These are phyloP conservation scores for Venturia aucupariae DNA, from an alignment of 2,329 filamentous ascomycete genomes.

Conservation along the genomic window DNA sequence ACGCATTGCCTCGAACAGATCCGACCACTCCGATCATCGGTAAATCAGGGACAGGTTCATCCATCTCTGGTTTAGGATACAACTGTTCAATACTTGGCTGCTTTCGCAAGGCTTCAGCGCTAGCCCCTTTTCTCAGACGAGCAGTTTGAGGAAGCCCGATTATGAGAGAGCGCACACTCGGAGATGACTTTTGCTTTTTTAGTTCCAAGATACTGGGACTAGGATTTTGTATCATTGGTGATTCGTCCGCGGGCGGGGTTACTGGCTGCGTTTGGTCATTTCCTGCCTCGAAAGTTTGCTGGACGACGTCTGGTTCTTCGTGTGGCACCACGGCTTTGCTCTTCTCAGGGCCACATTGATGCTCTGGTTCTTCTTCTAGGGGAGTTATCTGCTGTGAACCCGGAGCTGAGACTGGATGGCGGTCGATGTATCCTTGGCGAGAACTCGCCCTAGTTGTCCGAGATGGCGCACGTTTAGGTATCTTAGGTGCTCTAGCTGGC, in stretches of 20 bases:
- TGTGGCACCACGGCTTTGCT: not conserved
- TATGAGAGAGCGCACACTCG: constrained; percentile 12
- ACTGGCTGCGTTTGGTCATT: not conserved
- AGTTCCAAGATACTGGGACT: not conserved
- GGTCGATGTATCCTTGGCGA: not conserved
- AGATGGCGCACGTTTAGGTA: not conserved
- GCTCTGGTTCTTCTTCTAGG: not conserved
- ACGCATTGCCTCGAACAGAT: constrained; percentile 7
- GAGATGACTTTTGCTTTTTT: constrained; percentile 12
- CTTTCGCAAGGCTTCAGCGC: constrained; percentile 8
- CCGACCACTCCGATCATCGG: not conserved
- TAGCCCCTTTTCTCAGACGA: constrained; percentile 14
- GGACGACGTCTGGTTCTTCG: not conserved
- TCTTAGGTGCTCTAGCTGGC: not conserved
- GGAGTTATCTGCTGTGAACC: not conserved
- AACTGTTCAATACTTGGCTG: constrained; percentile 7
- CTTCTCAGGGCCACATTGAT: not conserved
- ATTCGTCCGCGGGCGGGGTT: not conserved
- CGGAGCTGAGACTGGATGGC: not conserved
- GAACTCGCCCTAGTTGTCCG: not conserved
- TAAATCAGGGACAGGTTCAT: constrained; percentile 1
- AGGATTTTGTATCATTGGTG: not conserved
- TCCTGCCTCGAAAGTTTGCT: not conserved
- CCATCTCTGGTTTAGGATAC: not conserved
- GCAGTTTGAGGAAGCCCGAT: constrained; percentile 14